Percentiles rank a stretch among this genome's conserved stretches.
These are phyloP conservation scores for Aspergillus ustus DNA, from an alignment of 2,329 filamentous ascomycete species.

Conservation along the genomic window DNA sequence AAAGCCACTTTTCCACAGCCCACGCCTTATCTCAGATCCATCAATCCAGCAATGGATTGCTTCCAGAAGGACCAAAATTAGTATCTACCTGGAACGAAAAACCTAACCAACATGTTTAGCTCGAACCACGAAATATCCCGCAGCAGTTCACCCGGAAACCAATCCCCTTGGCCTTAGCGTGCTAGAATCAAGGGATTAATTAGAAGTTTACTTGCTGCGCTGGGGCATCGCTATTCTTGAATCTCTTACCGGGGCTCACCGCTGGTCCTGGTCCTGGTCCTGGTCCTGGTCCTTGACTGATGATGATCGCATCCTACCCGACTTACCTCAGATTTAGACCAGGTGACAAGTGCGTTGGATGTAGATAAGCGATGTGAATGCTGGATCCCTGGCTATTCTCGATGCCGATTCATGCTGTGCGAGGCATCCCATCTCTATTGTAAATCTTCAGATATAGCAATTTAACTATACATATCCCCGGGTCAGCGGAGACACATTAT, in stretches of 20 bases:
- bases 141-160: background rate
- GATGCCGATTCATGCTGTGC: background rate
- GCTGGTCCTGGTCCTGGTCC: background rate
- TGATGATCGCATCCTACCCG: background rate
- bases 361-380: background rate
- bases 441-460: background rate
- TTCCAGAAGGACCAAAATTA: background rate
- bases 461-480: background rate
- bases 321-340: background rate
- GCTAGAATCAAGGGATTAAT: background rate
- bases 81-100: background rate
- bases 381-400: background rate
- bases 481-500: too few species aligned
- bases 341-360: background rate
- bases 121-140: too few species aligned
- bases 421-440: background rate
- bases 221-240: background rate
- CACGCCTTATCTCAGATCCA: conserved; percentile 11
- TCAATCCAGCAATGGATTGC: background rate
- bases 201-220: background rate
- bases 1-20: background rate
- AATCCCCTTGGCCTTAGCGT: background rate
- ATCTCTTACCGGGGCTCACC: background rate
- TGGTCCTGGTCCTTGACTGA: background rate
- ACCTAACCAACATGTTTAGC: background rate